Evolutionary conservation across 345 rosid genomes (phyloP), one percentile per base, ranked within the genome.

Genomic region (Aegle marmelos): DNA sequence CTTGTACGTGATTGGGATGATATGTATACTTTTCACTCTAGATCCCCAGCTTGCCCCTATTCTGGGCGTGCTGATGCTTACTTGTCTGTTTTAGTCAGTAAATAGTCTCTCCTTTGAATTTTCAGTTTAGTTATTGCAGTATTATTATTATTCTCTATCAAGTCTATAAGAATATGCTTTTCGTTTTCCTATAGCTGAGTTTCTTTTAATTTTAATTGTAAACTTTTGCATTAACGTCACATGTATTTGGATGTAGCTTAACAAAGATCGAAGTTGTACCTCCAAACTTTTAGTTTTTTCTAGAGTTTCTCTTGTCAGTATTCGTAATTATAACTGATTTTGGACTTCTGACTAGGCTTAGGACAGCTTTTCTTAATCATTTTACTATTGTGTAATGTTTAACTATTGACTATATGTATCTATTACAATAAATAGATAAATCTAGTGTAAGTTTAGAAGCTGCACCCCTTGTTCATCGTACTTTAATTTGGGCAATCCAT

Each of bases 1-100:
- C 79, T 78, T 87, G 79, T 76, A 95, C 97, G 96, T 92, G 48
- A 75, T 87, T 59, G 98, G 99, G 78, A 92, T 97, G 24, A 82
- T 92, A 54, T 90, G 87, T 92, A 93, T 93, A 79, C 83, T 92
- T 8, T 95, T 95, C 81, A 68, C 86, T 62, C 80, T 95, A 11
- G 90, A 98, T 70, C 97, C 99, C 7, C 97, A 90, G 79, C 92
- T 93, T 75, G 98, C 99, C 7, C 99, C 99, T 36, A 86, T 93
- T 82, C 87, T 95, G 57, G 99, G 95, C 28, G 37, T 89, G 14
- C 83, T 95, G 79, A 85, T 90, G 90, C 90, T 95, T 41, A 81
- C 92, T 27, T 95, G 54, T 95, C 97, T 56, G 67, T 86, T 83
- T 90, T 89, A 81, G 95, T 91, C 84, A 97, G 99, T 95, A 90